A percentile compares a stretch with the other conserved stretches of the same genome.
Evolutionary conservation across 352 stramenopile species (phyloP).

Genomic region (Phytophthora constricta): DNA sequence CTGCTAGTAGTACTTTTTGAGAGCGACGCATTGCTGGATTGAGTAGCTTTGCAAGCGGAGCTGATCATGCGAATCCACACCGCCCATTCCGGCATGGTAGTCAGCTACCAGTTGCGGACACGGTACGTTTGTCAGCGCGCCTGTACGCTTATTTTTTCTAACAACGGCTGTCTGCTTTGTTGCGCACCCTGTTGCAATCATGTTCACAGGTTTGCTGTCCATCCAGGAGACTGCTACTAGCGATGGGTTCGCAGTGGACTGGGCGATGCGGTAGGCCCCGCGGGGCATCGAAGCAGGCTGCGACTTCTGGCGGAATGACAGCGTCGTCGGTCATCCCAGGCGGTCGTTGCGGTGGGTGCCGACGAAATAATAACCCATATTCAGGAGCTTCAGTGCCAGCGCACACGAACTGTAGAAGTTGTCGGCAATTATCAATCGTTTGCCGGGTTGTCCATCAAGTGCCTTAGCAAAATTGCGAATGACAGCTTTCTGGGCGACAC

Average conservation of each 20-base stretch:
- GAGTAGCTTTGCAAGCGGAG: slow-evolving; percentile 2
- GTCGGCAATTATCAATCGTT: slow-evolving; percentile 6
- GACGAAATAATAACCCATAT: slow-evolving; percentile 12
- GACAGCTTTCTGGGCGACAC: slow-evolving; percentile 1
- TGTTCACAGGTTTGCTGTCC: slow-evolving; percentile 1
- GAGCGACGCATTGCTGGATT: background rate
- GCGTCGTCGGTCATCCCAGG: background rate
- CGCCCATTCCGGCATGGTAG: slow-evolving; percentile 5
- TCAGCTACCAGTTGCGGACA: slow-evolving; percentile 4
- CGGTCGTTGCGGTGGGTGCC: slow-evolving; percentile 12
- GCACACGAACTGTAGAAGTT: slow-evolving; percentile 11
- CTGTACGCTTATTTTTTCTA: background rate
- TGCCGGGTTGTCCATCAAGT: background rate
- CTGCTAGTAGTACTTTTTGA: slow-evolving; percentile 26
- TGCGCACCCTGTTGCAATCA: slow-evolving; percentile 16
- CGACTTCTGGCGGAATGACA: background rate
- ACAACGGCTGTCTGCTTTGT: background rate
- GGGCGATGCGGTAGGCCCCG: background rate
- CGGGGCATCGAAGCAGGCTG: background rate
- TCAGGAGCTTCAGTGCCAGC: slow-evolving; percentile 10
- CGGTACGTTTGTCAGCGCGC: background rate
- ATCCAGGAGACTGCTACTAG: slow-evolving; percentile 2
- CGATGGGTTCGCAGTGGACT: background rate
- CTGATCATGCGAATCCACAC: slow-evolving; percentile 9
- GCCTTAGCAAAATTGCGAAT: slow-evolving; percentile 15